Conservation (phyloP, 2,329 filamentous ascomycete genomes). For the Diplodia scrobiculata region DNA sequence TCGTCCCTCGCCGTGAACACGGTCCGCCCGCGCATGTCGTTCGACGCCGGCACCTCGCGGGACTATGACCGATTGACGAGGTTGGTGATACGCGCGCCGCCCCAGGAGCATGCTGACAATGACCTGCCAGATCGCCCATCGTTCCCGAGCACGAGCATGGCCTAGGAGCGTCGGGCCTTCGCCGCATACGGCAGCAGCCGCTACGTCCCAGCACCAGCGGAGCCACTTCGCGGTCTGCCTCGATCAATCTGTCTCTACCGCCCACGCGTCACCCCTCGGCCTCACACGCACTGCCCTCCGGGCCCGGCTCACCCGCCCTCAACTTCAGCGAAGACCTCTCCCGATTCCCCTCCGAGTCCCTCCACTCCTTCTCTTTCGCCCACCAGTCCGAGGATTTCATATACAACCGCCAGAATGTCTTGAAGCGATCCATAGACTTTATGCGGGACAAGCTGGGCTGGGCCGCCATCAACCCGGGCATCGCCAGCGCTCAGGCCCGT, state of each 20-base stretch:
- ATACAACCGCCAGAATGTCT: constrained; percentile 85
- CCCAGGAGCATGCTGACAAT: neutral
- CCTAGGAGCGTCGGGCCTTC: constrained; percentile 79
- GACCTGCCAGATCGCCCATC: constrained; percentile 62
- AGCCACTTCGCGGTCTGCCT: constrained; percentile 64
- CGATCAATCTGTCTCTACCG: constrained; percentile 68
- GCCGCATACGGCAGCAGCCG: constrained; percentile 88
- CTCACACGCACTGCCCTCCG: constrained; percentile 57
- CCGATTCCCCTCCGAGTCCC: constrained; percentile 89
- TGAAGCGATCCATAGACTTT: constrained; percentile 93
- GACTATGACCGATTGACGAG: constrained; percentile 66
- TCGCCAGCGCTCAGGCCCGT: constrained; percentile 81
- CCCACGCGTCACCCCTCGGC: constrained; percentile 50
- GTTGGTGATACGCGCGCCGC: constrained; percentile 54
- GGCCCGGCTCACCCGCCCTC: constrained; percentile 69
- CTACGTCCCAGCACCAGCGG: constrained; percentile 54
- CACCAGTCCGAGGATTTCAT: constrained; percentile 91
- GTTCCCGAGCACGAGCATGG: constrained; percentile 86
- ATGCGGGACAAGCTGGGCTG: constrained; percentile 91
- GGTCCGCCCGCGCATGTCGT: constrained; percentile 70
- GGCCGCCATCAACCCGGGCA: constrained; percentile 71
- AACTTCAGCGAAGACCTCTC: constrained; percentile 83
- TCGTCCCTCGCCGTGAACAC: constrained; percentile 55
- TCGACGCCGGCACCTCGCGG: constrained; percentile 66
- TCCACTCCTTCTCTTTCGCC: constrained; percentile 98